Evolutionary conservation across 2,329 filamentous ascomycete genomes (phyloP).

Genomic region (Neurospora sp.): DNA sequence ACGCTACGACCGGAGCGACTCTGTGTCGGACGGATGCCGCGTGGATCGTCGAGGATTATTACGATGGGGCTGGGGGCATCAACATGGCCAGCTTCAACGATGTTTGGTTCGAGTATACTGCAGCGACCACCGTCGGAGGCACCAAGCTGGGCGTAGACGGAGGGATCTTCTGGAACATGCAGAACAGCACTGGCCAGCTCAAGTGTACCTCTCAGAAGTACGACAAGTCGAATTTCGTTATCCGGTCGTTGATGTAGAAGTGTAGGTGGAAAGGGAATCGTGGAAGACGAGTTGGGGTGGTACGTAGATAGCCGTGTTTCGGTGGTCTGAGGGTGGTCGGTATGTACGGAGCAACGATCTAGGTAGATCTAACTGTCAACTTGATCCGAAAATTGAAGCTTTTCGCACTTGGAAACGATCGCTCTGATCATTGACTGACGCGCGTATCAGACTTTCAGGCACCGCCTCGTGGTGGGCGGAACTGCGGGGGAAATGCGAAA

Average conservation of each 20-base stretch:
- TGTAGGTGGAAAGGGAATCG: neutral
- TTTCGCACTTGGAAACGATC: neutral
- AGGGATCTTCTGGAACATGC: conserved; percentile 16
- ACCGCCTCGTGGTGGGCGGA: neutral
- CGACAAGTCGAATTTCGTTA: conserved; percentile 15
- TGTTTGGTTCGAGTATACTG: conserved; percentile 19
- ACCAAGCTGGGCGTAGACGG: conserved; percentile 20
- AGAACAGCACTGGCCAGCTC: conserved; percentile 8
- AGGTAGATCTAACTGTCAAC: neutral
- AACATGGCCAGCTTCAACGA: conserved; percentile 20
- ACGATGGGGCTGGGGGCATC: conserved; percentile 15
- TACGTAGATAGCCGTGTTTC: neutral
- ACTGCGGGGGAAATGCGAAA: neutral
- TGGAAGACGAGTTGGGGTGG: neutral
- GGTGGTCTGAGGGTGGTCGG: neutral
- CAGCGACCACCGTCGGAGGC: conserved; percentile 16
- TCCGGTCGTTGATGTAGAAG: conserved; percentile 2
- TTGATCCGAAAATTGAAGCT: neutral
- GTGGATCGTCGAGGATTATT: conserved; percentile 24
- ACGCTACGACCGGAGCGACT: conserved; percentile 15
- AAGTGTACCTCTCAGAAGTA: conserved; percentile 14
- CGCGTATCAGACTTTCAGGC: neutral
- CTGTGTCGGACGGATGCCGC: conserved; percentile 22
- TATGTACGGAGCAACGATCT: neutral
- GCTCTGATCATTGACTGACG: neutral